A percentile compares a stretch with the other conserved stretches of the same genome.
These are phyloP conservation scores for Cubamyces sp. DNA, from an alignment of 768 basidiomycete species.

Conservation along the genomic window DNA sequence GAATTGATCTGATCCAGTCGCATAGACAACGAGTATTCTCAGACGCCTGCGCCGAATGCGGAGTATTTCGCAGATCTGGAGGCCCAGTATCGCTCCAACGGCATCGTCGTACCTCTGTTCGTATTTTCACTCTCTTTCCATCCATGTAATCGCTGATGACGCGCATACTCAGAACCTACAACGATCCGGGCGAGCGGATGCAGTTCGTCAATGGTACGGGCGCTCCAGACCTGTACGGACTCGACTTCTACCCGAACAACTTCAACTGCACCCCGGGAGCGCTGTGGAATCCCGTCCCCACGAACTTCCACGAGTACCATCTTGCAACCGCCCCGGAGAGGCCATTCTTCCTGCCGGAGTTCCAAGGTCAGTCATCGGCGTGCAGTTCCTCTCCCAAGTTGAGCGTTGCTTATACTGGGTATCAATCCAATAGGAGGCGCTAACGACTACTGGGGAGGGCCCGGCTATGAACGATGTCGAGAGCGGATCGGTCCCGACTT, in stretches of 20 bases:
- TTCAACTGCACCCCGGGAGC: constrained; percentile 81
- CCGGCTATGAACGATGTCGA: constrained; percentile 69
- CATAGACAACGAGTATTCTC: constrained; percentile 77
- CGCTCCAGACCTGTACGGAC: constrained; percentile 35
- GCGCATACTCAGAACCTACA: constrained; percentile 27
- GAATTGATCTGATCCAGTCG: background rate
- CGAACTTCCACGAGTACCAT: constrained; percentile 71
- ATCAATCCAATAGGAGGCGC: constrained; percentile 54
- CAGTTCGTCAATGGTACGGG: constrained; percentile 37
- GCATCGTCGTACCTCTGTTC: constrained; percentile 38
- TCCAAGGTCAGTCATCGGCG: constrained; percentile 17
- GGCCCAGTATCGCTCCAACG: constrained; percentile 40
- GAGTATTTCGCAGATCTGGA: constrained; percentile 32
- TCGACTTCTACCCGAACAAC: constrained; percentile 74
- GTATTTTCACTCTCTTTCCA: background rate
- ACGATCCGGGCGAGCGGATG: constrained; percentile 31
- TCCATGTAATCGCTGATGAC: background rate
- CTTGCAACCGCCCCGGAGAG: constrained; percentile 47
- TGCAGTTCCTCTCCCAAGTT: constrained; percentile 8
- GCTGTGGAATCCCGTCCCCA: constrained; percentile 62
- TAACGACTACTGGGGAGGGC: constrained; percentile 83
- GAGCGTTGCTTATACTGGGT: no score
- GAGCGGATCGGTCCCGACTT: constrained; percentile 73
- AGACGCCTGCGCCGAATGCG: constrained; percentile 42
- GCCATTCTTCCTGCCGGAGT: constrained; percentile 73